Evolutionary conservation across 202 grass and related monocot species (phyloP).

Genomic region (Saccharum hybrid): DNA sequence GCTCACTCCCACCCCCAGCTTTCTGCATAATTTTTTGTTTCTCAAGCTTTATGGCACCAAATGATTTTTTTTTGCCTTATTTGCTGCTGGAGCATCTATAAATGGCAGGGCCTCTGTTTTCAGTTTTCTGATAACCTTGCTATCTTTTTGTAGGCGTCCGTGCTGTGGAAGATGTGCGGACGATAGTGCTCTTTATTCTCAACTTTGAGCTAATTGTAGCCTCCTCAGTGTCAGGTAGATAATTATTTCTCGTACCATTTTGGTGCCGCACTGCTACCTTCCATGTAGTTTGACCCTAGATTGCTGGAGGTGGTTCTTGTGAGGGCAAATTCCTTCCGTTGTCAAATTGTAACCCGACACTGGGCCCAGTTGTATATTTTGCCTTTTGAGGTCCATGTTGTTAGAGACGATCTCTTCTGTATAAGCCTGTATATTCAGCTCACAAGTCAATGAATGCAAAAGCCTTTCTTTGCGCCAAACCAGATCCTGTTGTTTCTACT

Average conservation of each 20-base stretch:
- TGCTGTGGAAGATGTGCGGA: slow-evolving; percentile 46
- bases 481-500: neutral
- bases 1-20: neutral
- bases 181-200: slow-evolving; percentile 39
- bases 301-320: slow-evolving; percentile 45
- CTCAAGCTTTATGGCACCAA: neutral
- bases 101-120: neutral
- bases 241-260: slow-evolving; percentile 53
- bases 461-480: slow-evolving; percentile 30
- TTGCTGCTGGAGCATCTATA: slow-evolving; percentile 21
- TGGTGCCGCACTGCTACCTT: slow-evolving; percentile 46
- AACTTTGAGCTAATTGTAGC: slow-evolving; percentile 60
- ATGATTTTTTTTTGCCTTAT: neutral
- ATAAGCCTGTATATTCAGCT: slow-evolving; percentile 57
- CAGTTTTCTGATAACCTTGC: slow-evolving; percentile 11
- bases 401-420: slow-evolving; percentile 45
- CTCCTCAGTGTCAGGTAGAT: slow-evolving; percentile 56
- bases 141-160: slow-evolving; percentile 46
- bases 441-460: slow-evolving; percentile 56
- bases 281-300: slow-evolving; percentile 42
- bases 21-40: slow-evolving; percentile 14
- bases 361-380: slow-evolving; percentile 61
- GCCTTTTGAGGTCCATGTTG: slow-evolving; percentile 44
- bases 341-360: slow-evolving; percentile 42
- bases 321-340: slow-evolving; percentile 44